Evolutionary conservation across 495 filamentous ascomycete species (phyloP), one percentile per base, ranked within the genome.

Genomic region (Chaetomidium leptoderma): DNA sequence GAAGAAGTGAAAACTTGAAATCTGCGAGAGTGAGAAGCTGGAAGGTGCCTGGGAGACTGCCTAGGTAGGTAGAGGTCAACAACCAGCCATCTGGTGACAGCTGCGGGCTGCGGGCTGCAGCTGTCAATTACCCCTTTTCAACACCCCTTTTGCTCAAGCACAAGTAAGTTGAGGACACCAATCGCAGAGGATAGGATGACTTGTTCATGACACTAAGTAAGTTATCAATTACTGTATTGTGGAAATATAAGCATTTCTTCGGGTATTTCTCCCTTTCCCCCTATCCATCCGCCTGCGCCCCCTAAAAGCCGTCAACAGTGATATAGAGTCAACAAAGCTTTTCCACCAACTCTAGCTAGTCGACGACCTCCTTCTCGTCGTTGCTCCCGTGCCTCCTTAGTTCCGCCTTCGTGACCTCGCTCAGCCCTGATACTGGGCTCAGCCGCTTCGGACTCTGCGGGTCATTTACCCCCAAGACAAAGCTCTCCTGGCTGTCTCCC

Each of bases 381-480:
- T 21, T 4, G 9, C 27, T 33, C 6, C 29, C 29, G 6, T 16
- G 13, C 13, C 24, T 10, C 17, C 45, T 33, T 8, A 48, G 11
- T 6, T 48, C 29, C 2, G 27, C 32, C 39, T 44, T 21, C 4
- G 40, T 51, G 21, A 8, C 37, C 17, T 53, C 62, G 29, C 58
- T 52, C 53, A 62, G 29, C 43, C 60, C 37, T 19, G 63, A 62
- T 46, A 70, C 60, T 2, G 66, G 68, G 4, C 62, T 68, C 39
- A 68, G 14, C 44, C 68, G 39, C 27, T 47, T 68, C 2, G 68
- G 68, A 45, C 66, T 70, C 17, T 66, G 60, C 0, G 68, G 68
- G 40, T 67, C 63, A 17, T 65, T 67, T 57, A 59, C 7, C 9
- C 62, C 65, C 42, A 67, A 54, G 39, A 65, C 65, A 23, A 65